Evolutionary conservation across 148 eudicot genomes (phyloP).

Genomic region (Fagopyrum homotropicum): DNA sequence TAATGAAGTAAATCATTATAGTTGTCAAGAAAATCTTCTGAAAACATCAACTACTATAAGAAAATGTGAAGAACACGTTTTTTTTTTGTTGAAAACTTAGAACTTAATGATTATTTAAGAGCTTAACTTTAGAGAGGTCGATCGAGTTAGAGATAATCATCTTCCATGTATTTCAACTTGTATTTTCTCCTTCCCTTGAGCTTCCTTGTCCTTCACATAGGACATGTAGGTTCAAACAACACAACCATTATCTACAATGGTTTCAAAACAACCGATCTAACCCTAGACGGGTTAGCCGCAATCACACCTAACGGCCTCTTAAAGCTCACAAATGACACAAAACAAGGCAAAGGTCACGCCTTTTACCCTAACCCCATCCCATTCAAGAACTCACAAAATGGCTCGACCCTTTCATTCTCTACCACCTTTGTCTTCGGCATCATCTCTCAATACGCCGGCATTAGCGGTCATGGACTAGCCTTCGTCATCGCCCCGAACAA

Average conservation of each 20-base stretch:
- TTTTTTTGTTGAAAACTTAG: too few species aligned
- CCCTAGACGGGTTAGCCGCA: neutral
- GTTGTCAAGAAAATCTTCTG: too few species aligned
- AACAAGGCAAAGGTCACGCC: constrained; percentile 29
- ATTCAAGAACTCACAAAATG: constrained; percentile 19
- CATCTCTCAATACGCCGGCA: neutral
- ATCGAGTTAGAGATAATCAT: neutral
- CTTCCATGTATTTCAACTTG: neutral
- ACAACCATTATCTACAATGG: constrained; percentile 1
- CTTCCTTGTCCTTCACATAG: neutral
- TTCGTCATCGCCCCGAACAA: constrained; percentile 17
- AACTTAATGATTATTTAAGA: too few species aligned
- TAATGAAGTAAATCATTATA: too few species aligned
- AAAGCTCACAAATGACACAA: constrained; percentile 26
- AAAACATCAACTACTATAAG: too few species aligned
- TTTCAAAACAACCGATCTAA: constrained; percentile 2
- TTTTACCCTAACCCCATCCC: constrained; percentile 22
- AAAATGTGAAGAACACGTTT: too few species aligned
- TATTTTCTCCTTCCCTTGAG: neutral
- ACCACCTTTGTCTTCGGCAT: neutral
- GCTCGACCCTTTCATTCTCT: neutral
- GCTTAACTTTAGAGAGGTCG: too few species aligned
- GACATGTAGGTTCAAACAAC: neutral
- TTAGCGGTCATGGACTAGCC: neutral
- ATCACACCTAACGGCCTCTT: constrained; percentile 25